Conservation (phyloP, 1,284 basidiomycete species). For the Boletus smithii region DNA sequence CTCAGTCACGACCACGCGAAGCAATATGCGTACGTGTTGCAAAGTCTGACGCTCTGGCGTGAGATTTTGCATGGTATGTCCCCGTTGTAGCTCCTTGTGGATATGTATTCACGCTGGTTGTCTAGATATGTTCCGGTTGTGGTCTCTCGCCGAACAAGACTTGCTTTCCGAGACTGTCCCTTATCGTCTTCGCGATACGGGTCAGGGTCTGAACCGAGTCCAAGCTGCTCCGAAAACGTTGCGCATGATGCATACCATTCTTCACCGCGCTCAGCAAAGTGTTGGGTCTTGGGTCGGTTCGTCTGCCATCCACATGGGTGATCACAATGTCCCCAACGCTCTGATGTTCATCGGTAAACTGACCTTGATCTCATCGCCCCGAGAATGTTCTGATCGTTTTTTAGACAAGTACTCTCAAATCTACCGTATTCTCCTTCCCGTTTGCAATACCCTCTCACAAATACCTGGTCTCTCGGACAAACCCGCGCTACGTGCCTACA, state of each 20-base stretch:
- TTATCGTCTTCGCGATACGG: slow-evolving; percentile 78
- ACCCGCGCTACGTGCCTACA: slow-evolving; percentile 68
- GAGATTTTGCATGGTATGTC: slow-evolving; percentile 73
- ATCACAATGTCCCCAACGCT: slow-evolving; percentile 85
- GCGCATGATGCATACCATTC: slow-evolving; percentile 78
- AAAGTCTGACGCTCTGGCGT: slow-evolving; percentile 78
- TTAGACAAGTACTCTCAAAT: slow-evolving; percentile 82
- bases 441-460: slow-evolving; percentile 72
- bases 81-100: not conserved
- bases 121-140: slow-evolving; percentile 79
- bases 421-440: slow-evolving; percentile 79
- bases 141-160: slow-evolving; percentile 76
- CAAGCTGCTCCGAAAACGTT: slow-evolving; percentile 80
- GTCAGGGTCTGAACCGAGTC: slow-evolving; percentile 79
- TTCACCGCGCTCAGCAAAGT: slow-evolving; percentile 73
- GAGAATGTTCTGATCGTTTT: not conserved
- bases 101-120: slow-evolving; percentile 2
- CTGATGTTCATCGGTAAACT: slow-evolving; percentile 68
- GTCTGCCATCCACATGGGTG: slow-evolving; percentile 58
- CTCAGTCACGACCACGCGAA: slow-evolving; percentile 78
- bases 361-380: not conserved
- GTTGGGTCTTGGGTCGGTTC: slow-evolving; percentile 78
- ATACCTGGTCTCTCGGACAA: slow-evolving; percentile 62
- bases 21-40: slow-evolving; percentile 78
- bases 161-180: slow-evolving; percentile 66